phyloP scores from a whole-genome alignment of 2,329 filamentous ascomycete genomes.

The Calonectria leucothoes region DNA sequence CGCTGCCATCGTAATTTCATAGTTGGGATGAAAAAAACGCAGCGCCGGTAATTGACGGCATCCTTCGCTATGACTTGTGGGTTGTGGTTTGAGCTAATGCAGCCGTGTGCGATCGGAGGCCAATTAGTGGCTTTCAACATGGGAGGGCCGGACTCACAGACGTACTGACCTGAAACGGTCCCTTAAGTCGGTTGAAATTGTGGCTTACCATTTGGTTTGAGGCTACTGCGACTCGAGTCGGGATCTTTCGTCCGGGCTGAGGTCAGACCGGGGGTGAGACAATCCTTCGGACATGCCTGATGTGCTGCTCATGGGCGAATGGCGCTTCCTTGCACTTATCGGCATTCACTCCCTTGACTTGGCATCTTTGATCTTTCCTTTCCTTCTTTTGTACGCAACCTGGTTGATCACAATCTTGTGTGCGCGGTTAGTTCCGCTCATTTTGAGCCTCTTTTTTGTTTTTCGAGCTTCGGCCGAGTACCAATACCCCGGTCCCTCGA shows the following conservation, averaged over 20 bases:
- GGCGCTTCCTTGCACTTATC: neutral
- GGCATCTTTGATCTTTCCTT: neutral
- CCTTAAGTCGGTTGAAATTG: neutral
- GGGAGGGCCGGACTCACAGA: neutral
- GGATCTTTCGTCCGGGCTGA: neutral
- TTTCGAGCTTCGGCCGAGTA: neutral
- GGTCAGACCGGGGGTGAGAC: neutral
- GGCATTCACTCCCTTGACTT: neutral
- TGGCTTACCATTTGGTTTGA: neutral
- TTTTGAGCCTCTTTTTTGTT: neutral
- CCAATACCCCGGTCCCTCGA: neutral
- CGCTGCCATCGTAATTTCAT: neutral
- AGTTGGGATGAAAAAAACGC: neutral
- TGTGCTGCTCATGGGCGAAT: neutral
- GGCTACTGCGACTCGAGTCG: neutral
- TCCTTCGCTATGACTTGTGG: neutral
- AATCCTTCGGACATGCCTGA: neutral
- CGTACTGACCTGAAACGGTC: neutral
- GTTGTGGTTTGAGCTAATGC: neutral
- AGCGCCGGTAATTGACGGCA: neutral
- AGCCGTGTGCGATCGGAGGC: neutral
- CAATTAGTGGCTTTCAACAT: neutral
- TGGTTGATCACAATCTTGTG: neutral
- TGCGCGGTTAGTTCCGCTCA: neutral
- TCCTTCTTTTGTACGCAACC: neutral